phyloP scores from a whole-genome alignment of 2,329 filamentous ascomycete species.

The Grosmannia huntii region DNA sequence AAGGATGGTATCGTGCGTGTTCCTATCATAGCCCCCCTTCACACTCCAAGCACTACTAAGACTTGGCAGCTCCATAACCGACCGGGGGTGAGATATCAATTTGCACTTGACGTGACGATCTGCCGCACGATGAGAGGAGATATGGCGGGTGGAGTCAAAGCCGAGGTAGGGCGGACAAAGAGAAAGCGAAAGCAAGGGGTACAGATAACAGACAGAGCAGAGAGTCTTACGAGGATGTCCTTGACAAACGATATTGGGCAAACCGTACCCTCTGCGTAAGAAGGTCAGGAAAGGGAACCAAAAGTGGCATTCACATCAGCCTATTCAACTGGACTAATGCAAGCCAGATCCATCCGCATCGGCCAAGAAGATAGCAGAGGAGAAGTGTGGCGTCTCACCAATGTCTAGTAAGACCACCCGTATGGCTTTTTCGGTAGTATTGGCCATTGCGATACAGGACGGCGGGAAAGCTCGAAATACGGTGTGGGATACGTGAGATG shows the following conservation, averaged over 20 bases:
- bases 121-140: not conserved
- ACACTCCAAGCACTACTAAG: too few relatives aligned
- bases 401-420: constrained; percentile 3
- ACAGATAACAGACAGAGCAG: not conserved
- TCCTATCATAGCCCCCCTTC: too few relatives aligned
- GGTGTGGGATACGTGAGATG: not conserved
- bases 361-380: not conserved
- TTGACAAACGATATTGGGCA: constrained; percentile 7
- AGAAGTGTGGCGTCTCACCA: constrained; percentile 1
- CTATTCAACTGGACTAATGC: not conserved
- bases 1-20: too few relatives aligned
- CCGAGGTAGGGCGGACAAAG: not conserved
- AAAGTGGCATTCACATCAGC: not conserved
- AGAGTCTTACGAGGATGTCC: constrained; percentile 4
- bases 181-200: not conserved
- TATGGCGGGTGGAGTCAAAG: not conserved
- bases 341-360: not conserved
- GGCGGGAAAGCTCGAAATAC: not conserved
- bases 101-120: not conserved
- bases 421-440: not conserved
- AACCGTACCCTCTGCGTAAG: constrained; percentile 1
- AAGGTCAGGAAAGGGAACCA: not conserved
- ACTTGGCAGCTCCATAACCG: not conserved
- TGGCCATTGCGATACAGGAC: not conserved
- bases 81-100: not conserved